These are phyloP conservation scores for Geotrichum aggregatum DNA, from an alignment of 1,139 yeast genomes.

Conservation along the genomic window DNA sequence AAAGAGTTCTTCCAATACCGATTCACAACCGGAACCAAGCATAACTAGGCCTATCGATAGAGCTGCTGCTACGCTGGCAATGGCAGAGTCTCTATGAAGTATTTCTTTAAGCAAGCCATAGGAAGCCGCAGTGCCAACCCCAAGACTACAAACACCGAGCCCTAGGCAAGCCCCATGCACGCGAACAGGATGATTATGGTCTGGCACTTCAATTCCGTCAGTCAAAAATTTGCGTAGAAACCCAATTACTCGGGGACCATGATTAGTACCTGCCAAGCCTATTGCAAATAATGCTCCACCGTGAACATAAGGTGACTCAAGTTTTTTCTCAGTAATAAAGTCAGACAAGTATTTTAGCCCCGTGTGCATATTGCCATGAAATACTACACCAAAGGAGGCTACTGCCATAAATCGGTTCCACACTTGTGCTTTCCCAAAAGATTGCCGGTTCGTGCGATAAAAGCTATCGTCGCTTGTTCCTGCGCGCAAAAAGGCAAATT, in stretches of 20 bases:
- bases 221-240: conserved; percentile 70
- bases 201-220: conserved; percentile 51
- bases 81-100: conserved; percentile 83
- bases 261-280: conserved; percentile 93
- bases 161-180: conserved; percentile 96
- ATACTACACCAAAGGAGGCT: conserved; percentile 96
- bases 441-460: conserved; percentile 82
- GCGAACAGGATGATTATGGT: conserved; percentile 75
- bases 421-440: conserved; percentile 94
- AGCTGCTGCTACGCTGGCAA: conserved; percentile 96
- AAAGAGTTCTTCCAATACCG: conserved; percentile 75
- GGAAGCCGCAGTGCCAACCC: conserved; percentile 65
- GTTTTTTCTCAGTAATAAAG: conserved; percentile 58
- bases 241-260: conserved; percentile 81
- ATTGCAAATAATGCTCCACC: conserved; percentile 94
- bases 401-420: conserved; percentile 98
- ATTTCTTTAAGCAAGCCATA: conserved; percentile 84
- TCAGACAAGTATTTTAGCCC: conserved; percentile 87
- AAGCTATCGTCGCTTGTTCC: conserved; percentile 96
- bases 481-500: conserved; percentile 91
- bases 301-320: conserved; percentile 69
- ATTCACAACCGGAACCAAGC: conserved; percentile 82
- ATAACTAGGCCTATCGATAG: conserved; percentile 92
- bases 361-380: conserved; percentile 87
- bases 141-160: conserved; percentile 96